Evolutionary conservation across 1,284 basidiomycete genomes (phyloP).

Genomic region (Cutaneotrichosporon cutaneum): DNA sequence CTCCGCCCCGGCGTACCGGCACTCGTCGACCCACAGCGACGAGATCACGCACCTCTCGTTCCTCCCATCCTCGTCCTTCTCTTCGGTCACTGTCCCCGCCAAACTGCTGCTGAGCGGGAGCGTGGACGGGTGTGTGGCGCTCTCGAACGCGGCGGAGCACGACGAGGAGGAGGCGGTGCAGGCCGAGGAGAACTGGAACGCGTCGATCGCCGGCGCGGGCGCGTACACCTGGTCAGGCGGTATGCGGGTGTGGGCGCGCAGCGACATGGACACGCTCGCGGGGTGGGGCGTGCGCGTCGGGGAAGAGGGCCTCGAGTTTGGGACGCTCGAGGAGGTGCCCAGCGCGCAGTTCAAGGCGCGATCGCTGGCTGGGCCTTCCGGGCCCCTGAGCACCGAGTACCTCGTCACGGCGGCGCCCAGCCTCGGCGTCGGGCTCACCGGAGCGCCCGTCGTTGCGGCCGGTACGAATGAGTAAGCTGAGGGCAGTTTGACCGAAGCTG

Average conservation of each 20-base stretch:
- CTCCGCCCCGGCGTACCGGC: slow-evolving; percentile 49
- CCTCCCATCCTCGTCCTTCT: slow-evolving; percentile 44
- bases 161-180: slow-evolving; percentile 57
- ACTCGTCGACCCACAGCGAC: slow-evolving; percentile 57
- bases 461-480: slow-evolving; percentile 49
- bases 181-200: slow-evolving; percentile 50
- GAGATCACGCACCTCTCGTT: slow-evolving; percentile 56
- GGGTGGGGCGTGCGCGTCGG: slow-evolving; percentile 38
- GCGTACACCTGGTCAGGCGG: slow-evolving; percentile 31
- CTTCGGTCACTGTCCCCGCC: slow-evolving; percentile 30
- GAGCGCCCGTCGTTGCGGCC: slow-evolving; percentile 43
- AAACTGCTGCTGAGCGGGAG: slow-evolving; percentile 54
- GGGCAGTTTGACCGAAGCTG: neutral
- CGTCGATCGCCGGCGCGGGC: slow-evolving; percentile 48
- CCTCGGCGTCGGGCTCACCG: slow-evolving; percentile 41
- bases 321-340: slow-evolving; percentile 31
- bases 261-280: slow-evolving; percentile 53
- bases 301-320: slow-evolving; percentile 33
- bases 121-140: slow-evolving; percentile 55
- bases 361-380: slow-evolving; percentile 28
- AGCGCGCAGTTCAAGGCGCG: slow-evolving; percentile 43
- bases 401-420: slow-evolving; percentile 48
- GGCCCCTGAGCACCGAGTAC: slow-evolving; percentile 42
- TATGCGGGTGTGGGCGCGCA: slow-evolving; percentile 50
- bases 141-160: slow-evolving; percentile 52